Evolutionary conservation across 192 early-diverging fungal species (phyloP), one percentile per base, ranked within the genome.

Genomic region (Backusella sp.): DNA sequence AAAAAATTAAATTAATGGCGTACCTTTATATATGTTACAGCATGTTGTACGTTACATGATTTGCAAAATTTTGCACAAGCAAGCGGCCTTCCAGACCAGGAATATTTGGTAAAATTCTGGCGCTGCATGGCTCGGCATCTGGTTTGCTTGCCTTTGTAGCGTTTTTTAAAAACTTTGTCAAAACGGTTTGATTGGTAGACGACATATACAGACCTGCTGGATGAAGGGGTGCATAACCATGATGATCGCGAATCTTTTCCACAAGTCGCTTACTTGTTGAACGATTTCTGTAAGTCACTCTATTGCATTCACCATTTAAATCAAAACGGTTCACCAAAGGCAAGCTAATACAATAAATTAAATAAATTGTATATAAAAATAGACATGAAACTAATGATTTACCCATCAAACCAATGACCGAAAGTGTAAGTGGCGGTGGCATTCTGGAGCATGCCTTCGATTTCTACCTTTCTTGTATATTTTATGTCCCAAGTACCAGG

Each of bases 381-480:
- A 9, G n/a, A 23, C 9, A 36, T 39, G 11, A 15, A 15, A 56
- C 82, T 1, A 6, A 44, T 44, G 0, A 2, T 44, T 5, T 79
- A 89, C 86, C 83, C 87, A 75, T 94, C 93, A 82, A 94, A 89
- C 83, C 90, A 88, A 76, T 92, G 90, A 11, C 89, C 91, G 67
- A 91, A 92, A 2, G 82, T 83, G 52, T 90, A 94, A 26, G 84
- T 85, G n/a, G 86, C 85, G n/a, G 91, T 92, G 9, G 86, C 91
- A 73, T 87, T 90, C 82, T 92, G 88, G 14, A 86, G 79, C 46
- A 89, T 84, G 2, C 91, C 88, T 56, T 89, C 83, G 21, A 80
- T 69, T 53, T 84, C 82, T 21, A 86, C 77, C 82, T 87, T 90
- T 37, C 88, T 86, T 26, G 84, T 88, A 52, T 91, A 92, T 52